Conservation (phyloP, 345 rosid genomes). For the Syzygium grande region DNA sequence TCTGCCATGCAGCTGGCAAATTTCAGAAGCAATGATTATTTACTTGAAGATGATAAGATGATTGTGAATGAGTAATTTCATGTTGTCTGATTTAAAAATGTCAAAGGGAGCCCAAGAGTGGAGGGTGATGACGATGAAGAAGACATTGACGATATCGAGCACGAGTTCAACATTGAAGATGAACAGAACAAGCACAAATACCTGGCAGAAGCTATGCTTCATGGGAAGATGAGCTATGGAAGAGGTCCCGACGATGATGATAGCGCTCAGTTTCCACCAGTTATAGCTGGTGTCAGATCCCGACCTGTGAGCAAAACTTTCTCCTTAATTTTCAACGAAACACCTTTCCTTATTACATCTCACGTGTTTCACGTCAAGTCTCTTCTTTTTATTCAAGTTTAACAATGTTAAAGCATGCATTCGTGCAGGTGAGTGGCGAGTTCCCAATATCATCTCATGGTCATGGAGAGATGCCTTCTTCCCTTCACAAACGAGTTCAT, state of each 20-base stretch:
- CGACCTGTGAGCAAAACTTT: conserved; percentile 44
- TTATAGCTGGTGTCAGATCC: conserved; percentile 56
- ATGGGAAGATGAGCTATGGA: conserved; percentile 95
- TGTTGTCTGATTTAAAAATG: not conserved
- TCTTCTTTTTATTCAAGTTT: not conserved
- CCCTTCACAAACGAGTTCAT: conserved; percentile 78
- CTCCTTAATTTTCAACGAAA: not conserved
- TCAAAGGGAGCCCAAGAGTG: conserved; percentile 75
- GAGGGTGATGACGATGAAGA: conserved; percentile 98
- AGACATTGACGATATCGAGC: conserved; percentile 85
- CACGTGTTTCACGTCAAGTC: not conserved
- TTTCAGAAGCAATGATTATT: not conserved
- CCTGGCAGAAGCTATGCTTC: conserved; percentile 79
- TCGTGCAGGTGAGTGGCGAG: conserved; percentile 81
- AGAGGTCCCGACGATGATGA: conserved; percentile 95
- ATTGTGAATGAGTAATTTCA: not conserved
- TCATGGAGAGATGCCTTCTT: conserved; percentile 62
- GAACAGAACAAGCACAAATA: conserved; percentile 57
- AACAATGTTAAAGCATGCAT: not conserved
- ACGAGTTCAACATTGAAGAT: conserved; percentile 85
- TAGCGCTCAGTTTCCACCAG: conserved; percentile 52
- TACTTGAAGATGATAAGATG: not conserved
- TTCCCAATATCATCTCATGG: conserved; percentile 56
- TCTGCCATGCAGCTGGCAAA: not conserved
- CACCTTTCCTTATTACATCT: not conserved